These are phyloP conservation scores for Rehmannia glutinosa DNA, from an alignment of 257 asterid species.

Conservation along the genomic window DNA sequence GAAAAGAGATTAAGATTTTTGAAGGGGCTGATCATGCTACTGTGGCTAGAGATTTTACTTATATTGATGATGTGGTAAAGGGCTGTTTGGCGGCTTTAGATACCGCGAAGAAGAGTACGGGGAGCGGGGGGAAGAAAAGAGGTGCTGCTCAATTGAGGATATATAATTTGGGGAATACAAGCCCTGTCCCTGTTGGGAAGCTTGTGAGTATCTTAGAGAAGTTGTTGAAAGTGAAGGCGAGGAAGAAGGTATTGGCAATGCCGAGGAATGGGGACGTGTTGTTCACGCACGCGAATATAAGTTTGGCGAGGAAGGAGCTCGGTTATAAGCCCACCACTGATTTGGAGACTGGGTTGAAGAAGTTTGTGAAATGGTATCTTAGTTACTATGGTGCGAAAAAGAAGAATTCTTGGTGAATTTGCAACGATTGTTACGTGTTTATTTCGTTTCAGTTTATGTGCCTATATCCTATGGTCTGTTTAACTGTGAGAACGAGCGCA, in stretches of 20 bases:
- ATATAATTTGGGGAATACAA: slow-evolving; percentile 66
- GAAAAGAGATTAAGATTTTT: slow-evolving; percentile 66
- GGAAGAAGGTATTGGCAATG: slow-evolving; percentile 49
- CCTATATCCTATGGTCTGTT: neutral
- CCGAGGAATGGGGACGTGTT: slow-evolving; percentile 74
- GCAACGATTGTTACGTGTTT: too few relatives aligned
- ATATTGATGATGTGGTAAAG: slow-evolving; percentile 77
- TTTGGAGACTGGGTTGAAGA: slow-evolving; percentile 61
- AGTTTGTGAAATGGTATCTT: slow-evolving; percentile 69
- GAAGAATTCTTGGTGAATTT: slow-evolving; percentile 53
- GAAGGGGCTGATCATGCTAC: slow-evolving; percentile 63
- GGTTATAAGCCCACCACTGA: slow-evolving; percentile 65
- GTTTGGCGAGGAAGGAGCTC: slow-evolving; percentile 56
- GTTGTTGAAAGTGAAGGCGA: slow-evolving; percentile 62
- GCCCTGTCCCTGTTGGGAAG: slow-evolving; percentile 52
- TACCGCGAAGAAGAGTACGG: slow-evolving; percentile 59
- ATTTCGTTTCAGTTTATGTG: slow-evolving; percentile 5
- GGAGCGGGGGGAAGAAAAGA: slow-evolving; percentile 63
- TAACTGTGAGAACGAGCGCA: neutral
- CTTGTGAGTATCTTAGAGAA: slow-evolving; percentile 71
- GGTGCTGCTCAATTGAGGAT: slow-evolving; percentile 58
- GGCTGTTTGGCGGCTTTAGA: slow-evolving; percentile 78
- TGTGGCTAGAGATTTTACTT: slow-evolving; percentile 78
- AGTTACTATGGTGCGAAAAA: slow-evolving; percentile 55
- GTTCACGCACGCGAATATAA: slow-evolving; percentile 69